Base-by-base conservation (phyloP, 805 yeast genomes). In the Wickerhamiella occidentalis region DNA sequence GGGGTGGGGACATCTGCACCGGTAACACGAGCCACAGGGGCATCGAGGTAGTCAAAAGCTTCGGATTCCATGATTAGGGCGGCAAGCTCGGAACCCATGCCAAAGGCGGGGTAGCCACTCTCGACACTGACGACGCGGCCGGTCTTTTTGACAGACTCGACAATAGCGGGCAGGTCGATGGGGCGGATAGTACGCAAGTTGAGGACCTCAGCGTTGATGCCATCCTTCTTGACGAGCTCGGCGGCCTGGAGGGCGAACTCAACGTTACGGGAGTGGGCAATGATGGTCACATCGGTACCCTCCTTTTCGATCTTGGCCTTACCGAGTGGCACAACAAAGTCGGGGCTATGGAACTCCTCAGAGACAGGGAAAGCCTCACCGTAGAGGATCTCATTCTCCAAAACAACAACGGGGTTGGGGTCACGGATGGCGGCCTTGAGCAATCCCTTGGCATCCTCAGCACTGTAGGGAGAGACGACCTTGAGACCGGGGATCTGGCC, bases 1-100 rank as follows among this genome's bases (percentile, higher is more conserved):
- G 99, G 99, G 59, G 98, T 92, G 69, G 99, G 99, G 28, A 88
- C 96, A 74, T 92, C 99, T 66, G 97, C 94, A 69, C 98, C 98
- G 52, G 98, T 92, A 62, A 88, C 90, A 77, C 99, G 86, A 74
- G 82, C 94, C 58, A 92, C 85, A 61, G 99, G 99, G 54, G 97
- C 94, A 71, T 92, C 99, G 65, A 92, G 78, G 78, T 87, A 85
- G 71, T 92, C 98, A 59, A 92, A 92, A 48, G 95, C 97, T 71
- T 88, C 96, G 52, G 94, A 79, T 74, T 92, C 99, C 96, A 92
- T 87, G 65, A 92, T 75, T 72, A 87, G 95, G 54, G 97, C 98
- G 67, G 88, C 79, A 63, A 92, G 85, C 76, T 92, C 99, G 49
- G 96, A 85, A 64, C 99, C 98, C 58, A 92, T 94, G 74, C 98